Evolutionary conservation across 2,329 filamentous ascomycete species (phyloP).

Genomic region (Aureobasidium sp.): DNA sequence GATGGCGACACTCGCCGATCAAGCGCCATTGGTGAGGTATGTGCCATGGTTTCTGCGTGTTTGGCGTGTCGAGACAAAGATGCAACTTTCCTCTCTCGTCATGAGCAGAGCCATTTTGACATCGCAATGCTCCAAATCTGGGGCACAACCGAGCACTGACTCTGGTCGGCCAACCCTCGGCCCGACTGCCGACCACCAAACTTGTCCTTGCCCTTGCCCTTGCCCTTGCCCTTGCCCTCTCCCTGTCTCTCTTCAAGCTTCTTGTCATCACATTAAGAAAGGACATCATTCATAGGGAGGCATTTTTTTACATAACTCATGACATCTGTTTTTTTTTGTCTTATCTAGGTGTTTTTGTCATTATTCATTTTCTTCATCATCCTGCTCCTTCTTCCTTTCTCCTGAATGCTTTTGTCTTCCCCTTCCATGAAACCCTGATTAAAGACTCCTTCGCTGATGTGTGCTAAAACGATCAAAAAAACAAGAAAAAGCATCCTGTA

Average conservation of each 20-base stretch:
- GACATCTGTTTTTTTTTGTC: neutral
- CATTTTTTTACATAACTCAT: neutral
- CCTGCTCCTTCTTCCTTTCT: neutral
- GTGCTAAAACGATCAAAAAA: neutral
- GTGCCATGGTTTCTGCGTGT: conserved; percentile 2
- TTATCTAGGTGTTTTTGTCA: neutral
- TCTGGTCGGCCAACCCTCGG: neutral
- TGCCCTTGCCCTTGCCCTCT: neutral
- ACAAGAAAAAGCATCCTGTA: neutral
- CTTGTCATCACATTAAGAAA: neutral
- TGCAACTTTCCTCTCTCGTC: neutral
- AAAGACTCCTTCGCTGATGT: neutral
- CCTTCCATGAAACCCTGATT: neutral
- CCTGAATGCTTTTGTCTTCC: neutral
- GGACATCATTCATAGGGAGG: neutral
- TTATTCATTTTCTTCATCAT: neutral
- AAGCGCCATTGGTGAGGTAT: conserved; percentile 12
- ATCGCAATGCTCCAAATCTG: conserved; percentile 1
- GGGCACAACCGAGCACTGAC: neutral
- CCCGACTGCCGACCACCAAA: neutral
- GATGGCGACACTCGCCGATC: conserved; percentile 23
- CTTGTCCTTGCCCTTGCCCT: neutral
- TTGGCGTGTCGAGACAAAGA: neutral
- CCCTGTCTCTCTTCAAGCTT: neutral
- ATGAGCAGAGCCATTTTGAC: conserved; percentile 11